Base-by-base conservation (phyloP, 2,329 filamentous ascomycete species). In the Aspergillus jensenii region DNA sequence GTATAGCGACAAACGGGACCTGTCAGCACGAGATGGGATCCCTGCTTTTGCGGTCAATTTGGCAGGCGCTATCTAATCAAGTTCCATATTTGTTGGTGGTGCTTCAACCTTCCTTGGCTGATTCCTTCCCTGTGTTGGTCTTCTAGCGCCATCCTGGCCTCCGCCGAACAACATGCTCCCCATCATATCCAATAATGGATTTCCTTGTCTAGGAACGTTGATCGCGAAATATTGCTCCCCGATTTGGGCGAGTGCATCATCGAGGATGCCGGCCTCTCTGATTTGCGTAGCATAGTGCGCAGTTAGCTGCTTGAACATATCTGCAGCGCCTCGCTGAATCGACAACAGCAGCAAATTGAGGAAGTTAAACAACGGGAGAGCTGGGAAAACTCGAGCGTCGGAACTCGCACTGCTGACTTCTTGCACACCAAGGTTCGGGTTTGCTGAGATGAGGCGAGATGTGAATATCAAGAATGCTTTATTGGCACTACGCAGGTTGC, bases 161-260 rank as follows among this genome's bases (percentile, higher is more conserved):
- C 87, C 88, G 19, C 91, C 91, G 49, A 93, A 93, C 69, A 99
- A 90, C 82, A 99, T 86, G 62, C 87, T 93, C 48, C 92, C 93
- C 90, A 99, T 96, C 93, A 99, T 98, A 73, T 99, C 95, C 76
- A 98, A 86, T 74, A 99, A 80, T 3, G 93, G 93, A 74, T 98
- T 98, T 63, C 88, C 90, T 79, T 96, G 91, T 68, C 89, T 84
- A 47, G 93, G 93, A 71, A 92, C 88, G 78, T 87, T 85, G 73
- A 99, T 96, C 37, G 87, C 87, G 78, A 99, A 99, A 80, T 98
- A 99, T 86, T 96, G 93, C 79, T 99, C 93, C 49, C 90, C 93
- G 67, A 99, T 88, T 74, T 91, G 87, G 66, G 92, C 89, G 60
- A 99, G 79, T 23, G 91, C 84, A 71, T 91, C 92, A 35, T 87